phyloP scores from a whole-genome alignment of 2,329 filamentous ascomycete genomes.

The Pyrenochaeta sp. region DNA sequence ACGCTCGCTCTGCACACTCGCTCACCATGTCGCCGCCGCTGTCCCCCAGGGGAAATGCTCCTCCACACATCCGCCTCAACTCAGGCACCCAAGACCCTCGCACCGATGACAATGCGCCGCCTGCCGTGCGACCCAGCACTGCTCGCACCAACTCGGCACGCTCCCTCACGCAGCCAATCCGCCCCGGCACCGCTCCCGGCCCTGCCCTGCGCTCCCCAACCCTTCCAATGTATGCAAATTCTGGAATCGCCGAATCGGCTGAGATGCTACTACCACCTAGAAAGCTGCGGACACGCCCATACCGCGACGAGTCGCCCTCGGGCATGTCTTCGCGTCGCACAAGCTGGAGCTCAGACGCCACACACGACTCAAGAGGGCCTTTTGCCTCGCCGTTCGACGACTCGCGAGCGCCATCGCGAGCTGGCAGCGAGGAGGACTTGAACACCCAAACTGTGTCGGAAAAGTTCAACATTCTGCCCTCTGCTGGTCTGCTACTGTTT shows the following conservation, averaged over 20 bases:
- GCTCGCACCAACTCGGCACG: constrained; percentile 53
- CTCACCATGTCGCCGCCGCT: constrained; percentile 37
- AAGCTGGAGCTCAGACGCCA: constrained; percentile 70
- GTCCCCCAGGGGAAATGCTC: constrained; percentile 44
- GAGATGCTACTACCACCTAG: constrained; percentile 60
- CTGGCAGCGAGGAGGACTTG: constrained; percentile 70
- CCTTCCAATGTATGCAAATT: constrained; percentile 42
- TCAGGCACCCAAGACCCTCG: constrained; percentile 64
- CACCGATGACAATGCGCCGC: constrained; percentile 42
- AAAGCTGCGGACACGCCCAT: constrained; percentile 57
- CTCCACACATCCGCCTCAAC: constrained; percentile 70
- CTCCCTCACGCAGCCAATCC: constrained; percentile 52
- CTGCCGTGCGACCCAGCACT: constrained; percentile 44
- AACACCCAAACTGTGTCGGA: constrained; percentile 77
- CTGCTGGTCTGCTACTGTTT: constrained; percentile 70
- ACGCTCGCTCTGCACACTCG: constrained; percentile 40
- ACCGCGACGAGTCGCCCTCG: constrained; percentile 61
- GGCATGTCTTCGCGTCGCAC: constrained; percentile 66
- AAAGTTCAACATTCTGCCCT: constrained; percentile 76
- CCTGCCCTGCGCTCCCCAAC: constrained; percentile 35
- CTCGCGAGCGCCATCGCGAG: constrained; percentile 64
- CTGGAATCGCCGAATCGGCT: constrained; percentile 52
- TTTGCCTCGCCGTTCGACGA: constrained; percentile 67
- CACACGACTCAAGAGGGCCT: constrained; percentile 60
- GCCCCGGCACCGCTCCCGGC: constrained; percentile 46